Evolutionary conservation across 345 rosid genomes (phyloP).

Genomic region (Acer negundo): DNA sequence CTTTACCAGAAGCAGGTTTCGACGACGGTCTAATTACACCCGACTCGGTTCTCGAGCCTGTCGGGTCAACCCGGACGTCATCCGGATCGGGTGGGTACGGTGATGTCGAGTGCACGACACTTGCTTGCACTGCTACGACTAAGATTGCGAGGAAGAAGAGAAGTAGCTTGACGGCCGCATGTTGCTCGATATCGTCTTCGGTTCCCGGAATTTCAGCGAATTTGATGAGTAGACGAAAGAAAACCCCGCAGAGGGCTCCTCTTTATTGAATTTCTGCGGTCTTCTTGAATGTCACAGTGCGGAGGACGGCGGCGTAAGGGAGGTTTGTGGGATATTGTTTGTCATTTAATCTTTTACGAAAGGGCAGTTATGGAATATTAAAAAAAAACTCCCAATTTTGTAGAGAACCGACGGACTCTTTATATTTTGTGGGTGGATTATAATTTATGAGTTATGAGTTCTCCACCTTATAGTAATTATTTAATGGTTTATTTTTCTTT

Average conservation of each 20-base stretch:
- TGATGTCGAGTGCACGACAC: constrained; percentile 50
- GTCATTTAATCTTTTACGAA: background rate
- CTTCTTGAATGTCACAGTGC: background rate
- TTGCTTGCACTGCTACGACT: constrained; percentile 67
- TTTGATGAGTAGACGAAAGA: constrained; percentile 72
- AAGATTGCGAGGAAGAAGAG: constrained; percentile 80
- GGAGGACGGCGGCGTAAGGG: constrained; percentile 12
- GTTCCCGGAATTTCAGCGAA: constrained; percentile 45
- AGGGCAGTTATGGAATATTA: constrained; percentile 27
- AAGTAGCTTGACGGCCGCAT: constrained; percentile 57
- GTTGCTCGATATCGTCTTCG: constrained; percentile 48
- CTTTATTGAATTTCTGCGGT: constrained; percentile 48
- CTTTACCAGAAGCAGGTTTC: constrained; percentile 51
- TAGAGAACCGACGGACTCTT: background rate
- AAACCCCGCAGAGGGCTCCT: constrained; percentile 82
- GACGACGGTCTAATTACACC: constrained; percentile 59
- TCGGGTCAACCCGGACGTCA: constrained; percentile 55
- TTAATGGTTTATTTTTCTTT: background rate
- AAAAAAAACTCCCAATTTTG: constrained; percentile 37
- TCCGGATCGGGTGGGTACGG: constrained; percentile 59
- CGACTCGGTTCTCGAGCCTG: constrained; percentile 62
- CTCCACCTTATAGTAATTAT: background rate
- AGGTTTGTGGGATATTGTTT: background rate
- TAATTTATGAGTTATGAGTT: background rate
- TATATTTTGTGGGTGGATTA: background rate